Evolutionary conservation across 495 filamentous ascomycete species (phyloP).

Genomic region (Annulohypoxylon maeteangense): DNA sequence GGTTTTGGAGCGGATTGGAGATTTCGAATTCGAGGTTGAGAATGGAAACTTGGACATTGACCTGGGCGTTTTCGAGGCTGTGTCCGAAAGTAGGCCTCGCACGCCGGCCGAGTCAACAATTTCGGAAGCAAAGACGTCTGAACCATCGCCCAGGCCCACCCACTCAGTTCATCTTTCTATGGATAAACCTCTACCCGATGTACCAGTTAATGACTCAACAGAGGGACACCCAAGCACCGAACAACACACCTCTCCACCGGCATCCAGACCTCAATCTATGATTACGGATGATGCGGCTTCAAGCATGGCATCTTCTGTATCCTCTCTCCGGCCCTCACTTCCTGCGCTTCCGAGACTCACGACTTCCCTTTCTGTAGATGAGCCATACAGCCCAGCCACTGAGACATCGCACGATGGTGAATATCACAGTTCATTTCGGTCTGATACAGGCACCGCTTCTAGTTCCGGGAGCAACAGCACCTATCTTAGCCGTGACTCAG

Average conservation of each 20-base stretch:
- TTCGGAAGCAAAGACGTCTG: slow-evolving; percentile 47
- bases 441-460: slow-evolving; percentile 62
- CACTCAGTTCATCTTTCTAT: slow-evolving; percentile 37
- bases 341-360: slow-evolving; percentile 61
- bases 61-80: slow-evolving; percentile 52
- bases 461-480: slow-evolving; percentile 73
- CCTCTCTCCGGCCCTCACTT: slow-evolving; percentile 54
- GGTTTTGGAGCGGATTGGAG: slow-evolving; percentile 90
- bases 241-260: slow-evolving; percentile 50
- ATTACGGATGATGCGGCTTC: slow-evolving; percentile 46
- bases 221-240: slow-evolving; percentile 47
- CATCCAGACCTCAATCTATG: slow-evolving; percentile 55
- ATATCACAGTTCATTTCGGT: slow-evolving; percentile 57
- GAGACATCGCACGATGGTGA: slow-evolving; percentile 55
- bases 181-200: slow-evolving; percentile 47
- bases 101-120: slow-evolving; percentile 52
- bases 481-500: slow-evolving; percentile 82
- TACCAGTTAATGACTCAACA: slow-evolving; percentile 57
- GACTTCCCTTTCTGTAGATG: slow-evolving; percentile 54
- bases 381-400: slow-evolving; percentile 61
- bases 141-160: slow-evolving; percentile 35
- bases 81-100: slow-evolving; percentile 47
- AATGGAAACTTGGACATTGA: slow-evolving; percentile 60
- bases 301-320: slow-evolving; percentile 52
- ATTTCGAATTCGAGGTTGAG: slow-evolving; percentile 83